Base-by-base conservation (phyloP, 768 basidiomycete genomes). In the Termitomyces sp. region DNA sequence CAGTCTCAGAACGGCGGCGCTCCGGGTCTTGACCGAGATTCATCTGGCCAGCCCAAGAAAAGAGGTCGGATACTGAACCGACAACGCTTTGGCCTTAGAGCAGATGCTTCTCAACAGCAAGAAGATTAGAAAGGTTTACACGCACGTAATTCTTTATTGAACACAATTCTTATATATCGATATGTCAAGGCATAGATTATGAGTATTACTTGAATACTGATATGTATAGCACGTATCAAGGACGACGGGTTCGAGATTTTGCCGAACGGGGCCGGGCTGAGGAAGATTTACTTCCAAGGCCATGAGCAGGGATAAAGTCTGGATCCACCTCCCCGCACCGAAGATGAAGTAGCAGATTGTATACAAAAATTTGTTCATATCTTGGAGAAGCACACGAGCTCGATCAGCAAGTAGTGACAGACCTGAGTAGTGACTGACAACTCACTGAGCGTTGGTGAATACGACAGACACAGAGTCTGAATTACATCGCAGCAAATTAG, bases 361-460 rank as follows among this genome's bases (percentile, higher is more conserved):
- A 86, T 1, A 96, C 89, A 66, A 96, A 95, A 55, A 86, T 82
- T 67, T 95, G 90, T 68, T 97, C 94, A 67, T 88, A 95, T 70
- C 91, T 91, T 58, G 28, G 53, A 57, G 38, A 55, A 67, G 38
- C 53, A 44, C 30, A 55, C 44, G 44, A 14, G 50, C 26, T 58
- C 26, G 47, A 41, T 41, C 55, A n/a, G 28, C 64, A 46, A 51
- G 49, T 30, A 20, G 59, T 28, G 36, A 28, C 46, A 33, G 57
- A 18, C 9, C 18, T 13, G 53, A 26, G 58, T 40, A 9, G 33
- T n/a, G n/a, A 55, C 5, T 18, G 16, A 40, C 56, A 12, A 81
- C 91, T 74, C 67, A 94, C 93, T 90, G 89, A 14, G 95, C 83
- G 71, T 96, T 97, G 35, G 90, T 94, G 69, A 93, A 95, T 10